Evolutionary conservation across 2,329 filamentous ascomycete genomes (phyloP), one percentile per base, ranked within the genome.

Genomic region (Periglandula ipomoeae): DNA sequence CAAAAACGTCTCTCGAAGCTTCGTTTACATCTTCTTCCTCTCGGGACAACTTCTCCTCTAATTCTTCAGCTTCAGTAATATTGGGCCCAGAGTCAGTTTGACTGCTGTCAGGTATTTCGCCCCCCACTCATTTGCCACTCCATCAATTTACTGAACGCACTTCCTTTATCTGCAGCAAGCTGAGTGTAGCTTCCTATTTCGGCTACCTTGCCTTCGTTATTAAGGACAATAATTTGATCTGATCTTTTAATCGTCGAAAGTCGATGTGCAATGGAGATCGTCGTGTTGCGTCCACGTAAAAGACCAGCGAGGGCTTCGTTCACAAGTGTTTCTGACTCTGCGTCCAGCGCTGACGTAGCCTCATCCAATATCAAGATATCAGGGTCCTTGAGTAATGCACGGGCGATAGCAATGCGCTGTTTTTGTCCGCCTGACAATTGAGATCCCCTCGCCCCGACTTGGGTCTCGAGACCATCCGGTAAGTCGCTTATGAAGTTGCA

Each of bases 341-440:
- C 93, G 63, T 98, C 93, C 7, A 98, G 76, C 0, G 93, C 93
- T 2, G 89, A 95, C 0, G 94, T 98, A 17, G 94, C 87, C 73
- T 98, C 93, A 61, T 98, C 93, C 1, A 98, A 79, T 52, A 98
- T 95, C 24, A 98, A 73, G 54, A 98, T 97, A 68, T 98, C 93
- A 0, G 94, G 94, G 54, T 96, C 81, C 68, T 97, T 97, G 58
- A 98, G 82, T 24, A 98, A 76, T 11, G 93, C 93, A 48, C 94
- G 82, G 5, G 93, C 93, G 65, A 98, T 98, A 34, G 93, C 93
- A 59, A 98, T 97, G 54, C 93, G 85, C 67, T 98, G 93, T 70
- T 97, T 97, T 68, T 98, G 93, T 0, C 93, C 93, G 46, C 93
- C 93, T 8, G 89, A 96, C 0, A 98, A 77, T 66, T 97, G 91